Evolutionary conservation across 2,329 filamentous ascomycete species (phyloP).

Genomic region (Akanthomyces dipterigenus): DNA sequence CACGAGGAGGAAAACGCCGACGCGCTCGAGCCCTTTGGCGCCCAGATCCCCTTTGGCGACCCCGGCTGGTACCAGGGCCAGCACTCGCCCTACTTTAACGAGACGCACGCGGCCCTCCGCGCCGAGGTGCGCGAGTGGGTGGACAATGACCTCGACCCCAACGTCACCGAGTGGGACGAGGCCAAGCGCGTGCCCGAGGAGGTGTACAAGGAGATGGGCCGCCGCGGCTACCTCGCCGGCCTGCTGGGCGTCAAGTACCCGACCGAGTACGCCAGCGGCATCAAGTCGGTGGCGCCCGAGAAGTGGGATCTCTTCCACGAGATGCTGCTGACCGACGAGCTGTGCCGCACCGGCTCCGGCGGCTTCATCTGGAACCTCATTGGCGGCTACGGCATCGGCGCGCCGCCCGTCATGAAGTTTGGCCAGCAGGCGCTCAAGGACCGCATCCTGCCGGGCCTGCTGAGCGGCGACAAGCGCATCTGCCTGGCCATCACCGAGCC

Average conservation of each 20-base stretch:
- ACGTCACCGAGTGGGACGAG: constrained; percentile 96
- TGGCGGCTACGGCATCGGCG: constrained; percentile 93
- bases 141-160: constrained; percentile 78
- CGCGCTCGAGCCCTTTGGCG: constrained; percentile 76
- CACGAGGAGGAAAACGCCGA: constrained; percentile 51
- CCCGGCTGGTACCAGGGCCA: constrained; percentile 94
- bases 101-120: constrained; percentile 84
- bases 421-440: constrained; percentile 79
- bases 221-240: constrained; percentile 87
- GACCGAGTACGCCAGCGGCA: constrained; percentile 59
- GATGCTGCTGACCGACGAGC: constrained; percentile 88
- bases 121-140: constrained; percentile 91
- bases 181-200: constrained; percentile 79
- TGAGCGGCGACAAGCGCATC: constrained; percentile 92
- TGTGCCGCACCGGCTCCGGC: constrained; percentile 81
- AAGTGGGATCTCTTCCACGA: constrained; percentile 99
- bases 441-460: constrained; percentile 79
- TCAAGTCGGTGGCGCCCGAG: constrained; percentile 75
- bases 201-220: constrained; percentile 94
- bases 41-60: constrained; percentile 84
- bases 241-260: constrained; percentile 81
- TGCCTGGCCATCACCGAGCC: constrained; percentile 96
- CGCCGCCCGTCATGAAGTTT: constrained; percentile 86
- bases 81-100: constrained; percentile 94
- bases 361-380: constrained; percentile 96